Evolutionary conservation across 2,329 filamentous ascomycete species (phyloP), one percentile per base, ranked within the genome.

Genomic region (Aspergillus flavus): DNA sequence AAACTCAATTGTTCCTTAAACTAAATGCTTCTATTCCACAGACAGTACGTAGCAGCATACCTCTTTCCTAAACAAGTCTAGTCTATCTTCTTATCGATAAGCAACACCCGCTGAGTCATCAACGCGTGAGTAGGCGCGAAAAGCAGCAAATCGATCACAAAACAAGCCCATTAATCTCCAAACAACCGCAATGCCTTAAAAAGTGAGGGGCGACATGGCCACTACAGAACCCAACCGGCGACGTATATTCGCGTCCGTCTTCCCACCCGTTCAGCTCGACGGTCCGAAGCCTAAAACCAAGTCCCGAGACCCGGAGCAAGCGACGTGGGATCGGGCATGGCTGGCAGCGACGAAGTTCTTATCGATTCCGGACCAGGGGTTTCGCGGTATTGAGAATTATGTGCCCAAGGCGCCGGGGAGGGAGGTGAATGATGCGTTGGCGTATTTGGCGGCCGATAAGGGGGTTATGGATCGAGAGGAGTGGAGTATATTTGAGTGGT

Each of bases 181-280:
- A 52, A 54, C n/a, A 54, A 54, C 21, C n/a, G 32, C 32, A 16
- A 55, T 55, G 52, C 52, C n/a, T 55, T 36, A 10, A 14, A 9
- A 26, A 36, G 34, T 16, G 12, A 16, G 34, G 34, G 34, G 39
- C n/a, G 45, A 41, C 6, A 77, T 75, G 73, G 54, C 71, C 26
- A 68, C 69, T 26, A 69, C 69, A 39, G 36, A 39, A 62, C 19
- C 56, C 0, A 66, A 69, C 62, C 77, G 76, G 65, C 76, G 76
- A 69, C 79, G 78, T 66, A 75, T 82, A 26, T 80, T 81, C 67
- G 72, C 71, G 61, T 80, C 80, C 14, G 79, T 82, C 55, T 81
- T 82, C 64, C 73, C 79, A 55, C 73, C 78, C 57, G 69, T 77
- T 59, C 75, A 75, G 21, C 67, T 75, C n/a, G 73, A 75, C 59